Conservation (phyloP, 2,329 filamentous ascomycete species). For the Aspergillus texensis region DNA sequence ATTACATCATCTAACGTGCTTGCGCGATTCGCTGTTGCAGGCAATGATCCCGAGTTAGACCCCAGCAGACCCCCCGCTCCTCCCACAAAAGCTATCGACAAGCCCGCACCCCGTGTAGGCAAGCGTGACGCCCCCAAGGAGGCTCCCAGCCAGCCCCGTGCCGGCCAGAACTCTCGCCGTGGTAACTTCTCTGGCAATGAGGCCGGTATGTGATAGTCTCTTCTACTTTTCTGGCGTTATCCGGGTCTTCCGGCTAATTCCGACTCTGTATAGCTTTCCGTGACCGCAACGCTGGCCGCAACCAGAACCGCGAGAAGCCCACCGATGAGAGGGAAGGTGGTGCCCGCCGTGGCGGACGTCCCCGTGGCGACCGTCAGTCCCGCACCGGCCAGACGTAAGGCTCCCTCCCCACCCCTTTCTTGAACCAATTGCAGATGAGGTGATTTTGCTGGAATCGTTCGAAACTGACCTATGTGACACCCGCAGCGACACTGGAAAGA, state of each 20-base stretch:
- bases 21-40: constrained; percentile 44
- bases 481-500: constrained; percentile 49
- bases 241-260: constrained; percentile 18
- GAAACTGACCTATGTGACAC: constrained; percentile 11
- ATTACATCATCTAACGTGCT: constrained; percentile 33
- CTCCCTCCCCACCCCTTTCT: not conserved
- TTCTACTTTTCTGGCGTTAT: constrained; percentile 5
- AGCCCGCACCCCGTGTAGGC: constrained; percentile 71
- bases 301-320: constrained; percentile 79
- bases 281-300: constrained; percentile 78
- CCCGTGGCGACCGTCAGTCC: constrained; percentile 65
- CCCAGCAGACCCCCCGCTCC: constrained; percentile 74
- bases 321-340: constrained; percentile 66
- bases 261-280: constrained; percentile 70
- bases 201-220: constrained; percentile 68
- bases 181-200: constrained; percentile 73
- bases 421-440: constrained; percentile 4
- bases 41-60: constrained; percentile 71
- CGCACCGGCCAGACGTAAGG: constrained; percentile 63
- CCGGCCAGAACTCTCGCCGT: constrained; percentile 45
- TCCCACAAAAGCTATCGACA: constrained; percentile 88
- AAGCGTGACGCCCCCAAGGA: constrained; percentile 87
- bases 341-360: constrained; percentile 52
- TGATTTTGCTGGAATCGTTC: not conserved
- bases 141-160: constrained; percentile 55